A percentile compares a stretch with the other conserved stretches of the same genome.
phyloP scores from a whole-genome alignment of 1,284 basidiomycete genomes.

The Leccinum proliferum region DNA sequence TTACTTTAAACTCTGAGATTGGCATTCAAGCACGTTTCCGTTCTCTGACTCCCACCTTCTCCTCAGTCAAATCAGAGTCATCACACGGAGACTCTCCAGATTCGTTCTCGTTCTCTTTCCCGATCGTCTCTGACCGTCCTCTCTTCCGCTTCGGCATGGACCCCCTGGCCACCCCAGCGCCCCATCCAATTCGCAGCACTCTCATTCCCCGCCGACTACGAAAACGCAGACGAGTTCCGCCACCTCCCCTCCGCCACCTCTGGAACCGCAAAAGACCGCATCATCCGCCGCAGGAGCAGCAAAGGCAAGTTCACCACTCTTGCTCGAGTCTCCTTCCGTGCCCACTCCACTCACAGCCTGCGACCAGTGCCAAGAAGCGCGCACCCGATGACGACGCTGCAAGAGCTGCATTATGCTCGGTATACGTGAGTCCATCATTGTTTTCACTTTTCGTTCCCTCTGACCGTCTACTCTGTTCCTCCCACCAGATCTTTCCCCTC shows the following conservation, averaged over 20 bases:
- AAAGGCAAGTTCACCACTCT: constrained; percentile 44
- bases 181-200: constrained; percentile 26
- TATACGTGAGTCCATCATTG: constrained; percentile 45
- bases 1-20: no score
- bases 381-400: constrained; percentile 29
- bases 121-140: background rate
- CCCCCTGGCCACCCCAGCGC: constrained; percentile 21
- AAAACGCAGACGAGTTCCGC: constrained; percentile 41
- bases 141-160: constrained; percentile 29
- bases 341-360: constrained; percentile 31
- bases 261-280: constrained; percentile 11
- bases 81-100: constrained; percentile 21
- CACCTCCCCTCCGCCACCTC: constrained; percentile 29
- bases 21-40: background rate
- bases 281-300: constrained; percentile 56
- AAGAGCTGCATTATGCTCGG: constrained; percentile 69
- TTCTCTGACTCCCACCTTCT: constrained; percentile 1
- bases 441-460: constrained; percentile 10
- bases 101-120: constrained; percentile 22
- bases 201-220: constrained; percentile 48
- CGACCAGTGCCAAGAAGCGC: constrained; percentile 63
- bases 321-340: no score
- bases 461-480: background rate
- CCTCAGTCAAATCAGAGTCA: constrained; percentile 28
- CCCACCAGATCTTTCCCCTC: background rate